Conservation (phyloP, 1,284 basidiomycete genomes). For the Ganoderma resinaceum region DNA sequence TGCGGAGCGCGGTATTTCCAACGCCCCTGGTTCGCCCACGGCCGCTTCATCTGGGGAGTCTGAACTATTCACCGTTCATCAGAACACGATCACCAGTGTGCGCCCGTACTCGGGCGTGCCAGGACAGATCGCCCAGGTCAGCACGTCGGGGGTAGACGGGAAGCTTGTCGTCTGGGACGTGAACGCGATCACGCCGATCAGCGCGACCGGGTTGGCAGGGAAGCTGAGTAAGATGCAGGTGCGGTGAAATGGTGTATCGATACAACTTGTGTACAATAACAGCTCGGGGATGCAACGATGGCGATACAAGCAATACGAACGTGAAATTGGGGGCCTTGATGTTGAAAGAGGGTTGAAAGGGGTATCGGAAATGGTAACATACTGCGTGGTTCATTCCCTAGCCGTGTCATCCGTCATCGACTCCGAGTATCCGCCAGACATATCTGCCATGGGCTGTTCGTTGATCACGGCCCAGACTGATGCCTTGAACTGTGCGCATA, state of each 20-base stretch:
- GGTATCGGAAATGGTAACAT: not conserved
- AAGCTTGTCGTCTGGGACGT: slow-evolving; percentile 92
- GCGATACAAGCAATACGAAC: not conserved
- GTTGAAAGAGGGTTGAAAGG: not conserved
- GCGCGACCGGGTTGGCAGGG: slow-evolving; percentile 35
- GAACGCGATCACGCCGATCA: slow-evolving; percentile 52
- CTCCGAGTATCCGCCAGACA: slow-evolving; percentile 42
- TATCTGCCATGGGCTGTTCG: slow-evolving; percentile 72
- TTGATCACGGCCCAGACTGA: slow-evolving; percentile 96
- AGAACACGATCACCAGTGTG: slow-evolving; percentile 97
- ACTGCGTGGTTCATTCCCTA: slow-evolving; percentile 22
- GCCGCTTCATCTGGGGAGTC: slow-evolving; percentile 59
- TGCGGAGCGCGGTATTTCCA: slow-evolving; percentile 83
- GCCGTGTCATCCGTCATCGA: slow-evolving; percentile 46
- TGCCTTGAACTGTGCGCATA: slow-evolving; percentile 81
- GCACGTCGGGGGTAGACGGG: slow-evolving; percentile 96
- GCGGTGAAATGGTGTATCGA: slow-evolving; percentile 38
- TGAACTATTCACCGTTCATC: slow-evolving; percentile 89
- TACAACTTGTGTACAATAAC: slow-evolving; percentile 26
- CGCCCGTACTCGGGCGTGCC: slow-evolving; percentile 74
- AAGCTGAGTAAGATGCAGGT: slow-evolving; percentile 59
- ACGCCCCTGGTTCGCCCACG: slow-evolving; percentile 47
- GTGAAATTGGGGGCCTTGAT: not conserved
- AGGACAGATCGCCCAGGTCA: slow-evolving; percentile 77
- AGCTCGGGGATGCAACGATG: slow-evolving; percentile 2